Base-by-base conservation (phyloP, 1,284 basidiomycete species). In the Microbotryum lychnidis-dioicae region DNA sequence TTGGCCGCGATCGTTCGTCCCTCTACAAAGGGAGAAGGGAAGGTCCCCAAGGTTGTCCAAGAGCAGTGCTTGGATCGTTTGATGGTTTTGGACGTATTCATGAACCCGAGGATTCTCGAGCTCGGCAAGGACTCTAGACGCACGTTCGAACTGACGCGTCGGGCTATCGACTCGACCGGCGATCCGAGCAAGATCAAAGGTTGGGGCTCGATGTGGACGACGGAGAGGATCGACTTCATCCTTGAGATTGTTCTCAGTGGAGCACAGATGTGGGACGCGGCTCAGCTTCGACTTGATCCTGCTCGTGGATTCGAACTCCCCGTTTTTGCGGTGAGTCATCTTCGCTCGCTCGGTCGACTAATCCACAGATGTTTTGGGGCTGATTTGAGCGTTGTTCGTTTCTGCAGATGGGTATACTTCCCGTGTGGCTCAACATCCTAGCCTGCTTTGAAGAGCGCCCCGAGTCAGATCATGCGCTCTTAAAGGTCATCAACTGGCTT, bases 161-260 rank as follows among this genome's bases (percentile, higher is more conserved):
- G 12, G 23, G 56, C 56, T 12, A 45, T 67, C n/a, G 37, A 44
- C 6, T 47, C 29, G n/a, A 57, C 60, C 0, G n/a, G 55, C 12
- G 56, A 56, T 44, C 54, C 60, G 1, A 16, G 4, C 0, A n/a
- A 46, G 23, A 47, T 62, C 1, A 56, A 60, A 1, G 63, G 58
- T 0, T 67, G 65, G 65, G 54, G 60, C 1, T 21, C 12, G 3
- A n/a, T 44, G 18, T 67, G 65, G 65, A 54, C 64, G 9, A 18
- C 9, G 16, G 16, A 9, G 6, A 54, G 56, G 18, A 23, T 48
- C 9, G 65, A 51, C 7, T 54, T 58, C 46, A 53, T 67, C 0
- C 56, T 67, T 6, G 31, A 27, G 18, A n/a, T 50, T 16, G 12
- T 42, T 42, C 37, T 42, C 12, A 42, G 37, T 42, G 37, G 37